Conservation (phyloP, 2,329 filamentous ascomycete genomes). For the Raffaelea arxii region DNA sequence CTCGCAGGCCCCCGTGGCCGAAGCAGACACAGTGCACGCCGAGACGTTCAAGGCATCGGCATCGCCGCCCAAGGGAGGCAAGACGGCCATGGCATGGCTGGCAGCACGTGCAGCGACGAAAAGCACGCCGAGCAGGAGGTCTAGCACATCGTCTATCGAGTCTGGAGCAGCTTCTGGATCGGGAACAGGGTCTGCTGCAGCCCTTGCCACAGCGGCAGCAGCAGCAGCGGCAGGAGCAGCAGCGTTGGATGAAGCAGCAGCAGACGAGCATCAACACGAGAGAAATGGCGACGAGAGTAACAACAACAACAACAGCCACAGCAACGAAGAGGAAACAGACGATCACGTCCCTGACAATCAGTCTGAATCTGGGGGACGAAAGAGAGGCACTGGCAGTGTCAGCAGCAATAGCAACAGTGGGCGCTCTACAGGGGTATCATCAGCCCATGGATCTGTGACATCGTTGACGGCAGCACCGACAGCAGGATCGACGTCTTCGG, state of each 20-base stretch:
- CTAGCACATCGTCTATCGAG: conserved; percentile 19
- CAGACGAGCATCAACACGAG: conserved; percentile 15
- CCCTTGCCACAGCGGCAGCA: too few species aligned
- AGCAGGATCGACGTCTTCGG: background rate
- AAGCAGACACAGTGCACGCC: conserved; percentile 55
- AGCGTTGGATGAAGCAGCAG: background rate
- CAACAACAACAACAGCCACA: conserved; percentile 2
- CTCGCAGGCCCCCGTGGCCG: conserved; percentile 55
- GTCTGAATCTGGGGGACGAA: background rate
- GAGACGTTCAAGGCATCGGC: conserved; percentile 51
- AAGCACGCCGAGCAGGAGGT: conserved; percentile 24
- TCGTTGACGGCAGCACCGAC: background rate
- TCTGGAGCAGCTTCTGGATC: too few species aligned
- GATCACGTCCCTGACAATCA: conserved; percentile 8
- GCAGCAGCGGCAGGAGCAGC: too few species aligned
- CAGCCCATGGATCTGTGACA: background rate
- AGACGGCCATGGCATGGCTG: conserved; percentile 55
- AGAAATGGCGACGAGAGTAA: conserved; percentile 24
- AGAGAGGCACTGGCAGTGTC: background rate
- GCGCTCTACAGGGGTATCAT: background rate
- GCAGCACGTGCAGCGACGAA: conserved; percentile 45
- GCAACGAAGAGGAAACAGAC: conserved; percentile 21
- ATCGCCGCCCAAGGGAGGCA: conserved; percentile 44
- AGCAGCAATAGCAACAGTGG: background rate
- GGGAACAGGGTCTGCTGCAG: too few species aligned